phyloP scores from a whole-genome alignment of 352 stramenopile genomes.

The Pythium insidiosum region DNA sequence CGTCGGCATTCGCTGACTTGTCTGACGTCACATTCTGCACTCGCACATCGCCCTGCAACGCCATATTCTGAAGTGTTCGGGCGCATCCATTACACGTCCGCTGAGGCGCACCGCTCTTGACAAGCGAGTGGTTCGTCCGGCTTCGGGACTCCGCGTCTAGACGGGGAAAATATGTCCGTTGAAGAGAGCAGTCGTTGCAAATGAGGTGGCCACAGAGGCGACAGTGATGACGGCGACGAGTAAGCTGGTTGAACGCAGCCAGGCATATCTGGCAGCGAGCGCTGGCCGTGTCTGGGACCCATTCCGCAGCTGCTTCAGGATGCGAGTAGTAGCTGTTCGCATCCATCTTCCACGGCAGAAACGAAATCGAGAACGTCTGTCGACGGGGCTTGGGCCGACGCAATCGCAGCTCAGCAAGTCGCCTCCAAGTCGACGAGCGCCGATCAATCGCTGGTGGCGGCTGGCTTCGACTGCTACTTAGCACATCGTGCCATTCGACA shows the following conservation, averaged over 20 bases:
- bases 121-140: slow-evolving; percentile 47
- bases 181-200: slow-evolving; percentile 57
- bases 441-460: no score
- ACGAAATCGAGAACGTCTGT: slow-evolving; percentile 75
- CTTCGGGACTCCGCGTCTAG: slow-evolving; percentile 18
- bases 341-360: slow-evolving; percentile 75
- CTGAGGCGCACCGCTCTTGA: slow-evolving; percentile 62
- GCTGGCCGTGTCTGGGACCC: slow-evolving; percentile 62
- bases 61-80: slow-evolving; percentile 53
- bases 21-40: slow-evolving; percentile 39
- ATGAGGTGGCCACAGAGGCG: slow-evolving; percentile 64
- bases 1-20: neutral
- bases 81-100: slow-evolving; percentile 63
- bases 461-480: no score
- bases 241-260: slow-evolving; percentile 41
- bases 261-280: slow-evolving; percentile 56
- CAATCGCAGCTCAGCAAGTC: no score
- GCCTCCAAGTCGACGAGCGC: no score
- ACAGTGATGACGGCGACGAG: slow-evolving; percentile 80
- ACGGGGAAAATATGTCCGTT: slow-evolving; percentile 67
- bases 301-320: slow-evolving; percentile 56
- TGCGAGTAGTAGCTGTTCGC: slow-evolving; percentile 56
- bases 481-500: no score
- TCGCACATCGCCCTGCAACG: slow-evolving; percentile 38
- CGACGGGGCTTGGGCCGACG: no score